Conservation (phyloP, 2,329 filamentous ascomycete species). For the Curvularia sp. region DNA sequence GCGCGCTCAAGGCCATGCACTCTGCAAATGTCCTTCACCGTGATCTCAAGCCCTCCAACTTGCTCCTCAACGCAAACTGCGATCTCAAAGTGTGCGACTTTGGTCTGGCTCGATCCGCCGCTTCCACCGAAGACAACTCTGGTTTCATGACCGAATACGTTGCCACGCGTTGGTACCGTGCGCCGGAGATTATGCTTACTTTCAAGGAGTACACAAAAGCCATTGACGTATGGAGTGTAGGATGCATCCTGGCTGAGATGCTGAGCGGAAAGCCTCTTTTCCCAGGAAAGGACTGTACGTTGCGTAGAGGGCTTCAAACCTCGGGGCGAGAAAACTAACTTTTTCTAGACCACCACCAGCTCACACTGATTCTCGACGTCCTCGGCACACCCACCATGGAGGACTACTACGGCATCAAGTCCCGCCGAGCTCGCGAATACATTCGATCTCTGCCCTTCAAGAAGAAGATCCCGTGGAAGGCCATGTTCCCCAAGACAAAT, state of each 20-base stretch:
- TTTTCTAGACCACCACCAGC: constrained; percentile 85
- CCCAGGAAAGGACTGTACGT: constrained; percentile 95
- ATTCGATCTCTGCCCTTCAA: constrained; percentile 98
- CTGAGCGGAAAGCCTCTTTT: constrained; percentile 97
- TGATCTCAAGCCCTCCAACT: constrained; percentile 95
- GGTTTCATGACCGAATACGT: constrained; percentile 99
- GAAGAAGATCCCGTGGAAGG: constrained; percentile 99
- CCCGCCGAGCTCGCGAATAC: constrained; percentile 93
- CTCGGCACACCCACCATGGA: constrained; percentile 99
- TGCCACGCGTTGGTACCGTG: constrained; percentile 97
- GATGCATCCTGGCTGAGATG: constrained; percentile 98
- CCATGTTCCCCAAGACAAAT: constrained; percentile 99
- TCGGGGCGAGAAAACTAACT: constrained; percentile 11
- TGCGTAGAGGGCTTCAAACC: background rate
- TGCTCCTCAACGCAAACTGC: constrained; percentile 97
- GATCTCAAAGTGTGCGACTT: constrained; percentile 99
- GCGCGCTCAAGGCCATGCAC: constrained; percentile 98
- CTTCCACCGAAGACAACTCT: constrained; percentile 98
- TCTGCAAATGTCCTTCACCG: constrained; percentile 97
- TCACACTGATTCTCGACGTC: constrained; percentile 95
- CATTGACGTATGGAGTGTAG: constrained; percentile 98
- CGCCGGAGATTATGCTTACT: constrained; percentile 99
- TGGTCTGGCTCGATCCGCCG: constrained; percentile 91
- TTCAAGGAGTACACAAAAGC: constrained; percentile 99
- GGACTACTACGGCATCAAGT: constrained; percentile 99